Evolutionary conservation across 768 basidiomycete genomes (phyloP).

Genomic region (Sutorius australiensis): DNA sequence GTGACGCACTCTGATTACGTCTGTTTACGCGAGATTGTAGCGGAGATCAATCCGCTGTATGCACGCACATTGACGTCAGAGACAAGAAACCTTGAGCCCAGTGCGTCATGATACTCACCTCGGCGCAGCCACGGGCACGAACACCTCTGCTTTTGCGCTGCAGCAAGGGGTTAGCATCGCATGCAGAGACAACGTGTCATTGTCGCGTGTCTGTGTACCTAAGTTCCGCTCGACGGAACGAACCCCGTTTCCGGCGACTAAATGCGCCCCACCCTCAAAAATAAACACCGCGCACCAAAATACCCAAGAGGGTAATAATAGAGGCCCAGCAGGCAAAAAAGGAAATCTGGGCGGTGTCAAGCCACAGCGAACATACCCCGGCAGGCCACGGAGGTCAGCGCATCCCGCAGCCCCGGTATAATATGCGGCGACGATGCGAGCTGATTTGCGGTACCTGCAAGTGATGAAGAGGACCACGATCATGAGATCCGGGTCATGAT

Average conservation of each 20-base stretch:
- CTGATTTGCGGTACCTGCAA: constrained; percentile 1
- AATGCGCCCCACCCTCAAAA: background rate
- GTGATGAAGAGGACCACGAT: background rate
- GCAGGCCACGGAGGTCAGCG: constrained; percentile 1
- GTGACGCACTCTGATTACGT: constrained; percentile 30
- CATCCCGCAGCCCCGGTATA: constrained; percentile 2
- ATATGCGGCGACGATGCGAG: background rate
- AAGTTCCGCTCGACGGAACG: constrained; percentile 10
- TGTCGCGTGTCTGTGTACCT: constrained; percentile 8
- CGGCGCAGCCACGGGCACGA: constrained; percentile 80
- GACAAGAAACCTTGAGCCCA: constrained; percentile 1
- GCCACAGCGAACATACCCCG: constrained; percentile 7
- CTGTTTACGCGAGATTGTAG: constrained; percentile 49
- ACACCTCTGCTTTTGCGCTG: constrained; percentile 81
- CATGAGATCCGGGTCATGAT: constrained; percentile 14
- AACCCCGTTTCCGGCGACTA: constrained; percentile 19
- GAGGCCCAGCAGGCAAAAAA: background rate
- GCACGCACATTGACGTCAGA: constrained; percentile 28
- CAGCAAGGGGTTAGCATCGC: constrained; percentile 16
- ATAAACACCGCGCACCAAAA: background rate
- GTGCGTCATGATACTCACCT: constrained; percentile 51
- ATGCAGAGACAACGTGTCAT: constrained; percentile 7
- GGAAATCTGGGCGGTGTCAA: background rate
- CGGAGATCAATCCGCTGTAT: constrained; percentile 56
- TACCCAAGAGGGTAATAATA: background rate